Conservation (phyloP, 1,284 basidiomycete species). For the Tilletia indica region DNA sequence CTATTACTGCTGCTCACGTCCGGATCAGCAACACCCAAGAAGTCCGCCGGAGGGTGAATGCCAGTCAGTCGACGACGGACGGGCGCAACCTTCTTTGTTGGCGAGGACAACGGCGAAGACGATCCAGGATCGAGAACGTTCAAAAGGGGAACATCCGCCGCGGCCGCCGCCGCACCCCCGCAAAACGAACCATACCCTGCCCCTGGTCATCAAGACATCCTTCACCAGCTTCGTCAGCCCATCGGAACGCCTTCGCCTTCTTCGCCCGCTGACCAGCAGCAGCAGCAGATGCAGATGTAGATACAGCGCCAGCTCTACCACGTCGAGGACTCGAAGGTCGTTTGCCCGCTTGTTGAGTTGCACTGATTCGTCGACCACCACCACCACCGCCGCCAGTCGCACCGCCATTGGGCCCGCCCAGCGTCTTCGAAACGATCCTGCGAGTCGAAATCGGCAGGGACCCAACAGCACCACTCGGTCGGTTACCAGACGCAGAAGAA, state of each 20-base stretch:
- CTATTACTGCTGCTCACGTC: not conserved
- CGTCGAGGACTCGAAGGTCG: conserved; percentile 16
- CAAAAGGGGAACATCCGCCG: not conserved
- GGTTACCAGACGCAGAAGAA: not conserved
- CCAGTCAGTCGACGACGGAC: not conserved
- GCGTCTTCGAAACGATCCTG: conserved; percentile 15
- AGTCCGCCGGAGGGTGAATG: not conserved
- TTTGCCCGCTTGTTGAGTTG: too few relatives aligned
- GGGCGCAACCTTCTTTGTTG: not conserved
- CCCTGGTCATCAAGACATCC: conserved; percentile 74
- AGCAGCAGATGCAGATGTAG: not conserved
- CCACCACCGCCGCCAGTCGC: not conserved
- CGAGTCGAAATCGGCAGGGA: not conserved
- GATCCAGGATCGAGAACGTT: not conserved
- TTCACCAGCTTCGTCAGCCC: conserved; percentile 82
- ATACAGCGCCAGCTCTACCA: conserved; percentile 21
- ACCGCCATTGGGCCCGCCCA: conserved; percentile 7
- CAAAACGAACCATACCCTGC: not conserved
- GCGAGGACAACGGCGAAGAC: not conserved
- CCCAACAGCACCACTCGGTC: not conserved
- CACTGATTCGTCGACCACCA: not conserved
- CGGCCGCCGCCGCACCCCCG: too few relatives aligned
- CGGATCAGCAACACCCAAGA: not conserved
- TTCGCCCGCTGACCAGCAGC: too few relatives aligned
- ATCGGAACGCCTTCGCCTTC: conserved; percentile 73